Percentiles rank a stretch among this genome's conserved stretches.
Conservation (phyloP, 176 grass and related monocot species). For the Oryza meyeriana region DNA sequence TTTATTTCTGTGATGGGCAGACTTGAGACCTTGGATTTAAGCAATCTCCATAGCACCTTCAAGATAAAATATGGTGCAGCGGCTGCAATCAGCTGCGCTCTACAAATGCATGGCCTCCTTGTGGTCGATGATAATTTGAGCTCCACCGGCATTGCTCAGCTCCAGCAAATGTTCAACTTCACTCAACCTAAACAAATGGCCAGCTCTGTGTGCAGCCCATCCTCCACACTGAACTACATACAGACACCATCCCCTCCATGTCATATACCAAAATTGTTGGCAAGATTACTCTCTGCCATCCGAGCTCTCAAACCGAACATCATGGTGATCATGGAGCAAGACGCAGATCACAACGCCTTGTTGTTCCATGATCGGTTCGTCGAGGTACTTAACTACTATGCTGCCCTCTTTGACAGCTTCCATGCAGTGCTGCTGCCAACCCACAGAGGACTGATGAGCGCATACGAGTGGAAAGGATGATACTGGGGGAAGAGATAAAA, state of each 20-base stretch:
- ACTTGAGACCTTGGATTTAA: constrained; percentile 46
- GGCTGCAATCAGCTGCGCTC: constrained; percentile 19
- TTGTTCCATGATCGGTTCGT: constrained; percentile 35
- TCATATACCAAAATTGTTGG: constrained; percentile 13
- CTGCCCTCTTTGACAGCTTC: constrained; percentile 44
- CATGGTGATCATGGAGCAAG: constrained; percentile 46
- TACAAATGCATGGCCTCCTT: constrained; percentile 39
- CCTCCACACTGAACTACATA: constrained; percentile 30
- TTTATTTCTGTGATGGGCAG: constrained; percentile 34
- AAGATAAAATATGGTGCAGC: constrained; percentile 33
- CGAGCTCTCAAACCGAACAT: constrained; percentile 36
- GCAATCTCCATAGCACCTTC: constrained; percentile 35
- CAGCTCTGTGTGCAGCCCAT: constrained; percentile 15
- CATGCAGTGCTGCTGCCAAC: not conserved
- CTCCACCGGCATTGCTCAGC: constrained; percentile 1
- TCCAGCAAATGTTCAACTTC: constrained; percentile 21
- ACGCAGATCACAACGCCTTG: constrained; percentile 43
- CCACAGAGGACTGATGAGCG: not conserved
- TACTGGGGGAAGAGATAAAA: constrained; percentile 46
- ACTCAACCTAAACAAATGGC: constrained; percentile 22
- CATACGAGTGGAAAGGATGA: constrained; percentile 35
- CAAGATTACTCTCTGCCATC: constrained; percentile 22
- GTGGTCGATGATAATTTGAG: constrained; percentile 20
- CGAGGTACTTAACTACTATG: constrained; percentile 38
- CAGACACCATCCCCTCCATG: constrained; percentile 17